Evolutionary conservation across 129 eudicot genomes (phyloP).

Genomic region (Deinandra increscens): DNA sequence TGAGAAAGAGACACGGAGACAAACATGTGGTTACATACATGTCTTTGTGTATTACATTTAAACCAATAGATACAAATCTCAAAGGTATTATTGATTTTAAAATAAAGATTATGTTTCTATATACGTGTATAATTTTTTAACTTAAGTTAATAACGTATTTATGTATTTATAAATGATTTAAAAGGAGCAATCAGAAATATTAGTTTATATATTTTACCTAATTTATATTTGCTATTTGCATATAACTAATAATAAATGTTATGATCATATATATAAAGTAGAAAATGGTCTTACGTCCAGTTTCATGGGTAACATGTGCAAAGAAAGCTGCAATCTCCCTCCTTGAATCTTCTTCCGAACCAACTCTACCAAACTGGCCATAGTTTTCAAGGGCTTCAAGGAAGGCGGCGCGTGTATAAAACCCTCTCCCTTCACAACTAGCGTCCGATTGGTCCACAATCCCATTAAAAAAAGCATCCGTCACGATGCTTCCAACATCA

Average conservation of each 20-base stretch:
- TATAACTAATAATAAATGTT: background rate
- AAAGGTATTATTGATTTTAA: no score
- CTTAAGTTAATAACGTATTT: no score
- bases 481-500: constrained; percentile 33
- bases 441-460: constrained; percentile 28
- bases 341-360: constrained; percentile 39
- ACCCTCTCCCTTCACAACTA: constrained; percentile 30
- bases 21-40: no score
- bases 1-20: no score
- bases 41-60: no score
- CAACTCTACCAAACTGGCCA: constrained; percentile 37
- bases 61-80: no score
- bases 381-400: constrained; percentile 29
- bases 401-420: constrained; percentile 28
- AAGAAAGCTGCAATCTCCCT: constrained; percentile 52
- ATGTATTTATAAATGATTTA: no score
- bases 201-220: background rate
- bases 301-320: constrained; percentile 50
- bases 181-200: background rate
- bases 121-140: no score
- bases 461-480: constrained; percentile 37
- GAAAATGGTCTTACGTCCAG: constrained; percentile 35
- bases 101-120: no score
- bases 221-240: background rate
- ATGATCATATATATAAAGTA: background rate